Evolutionary conservation across 805 yeast species (phyloP), one percentile per base, ranked within the genome.

Genomic region (Candida namnaoensis): DNA sequence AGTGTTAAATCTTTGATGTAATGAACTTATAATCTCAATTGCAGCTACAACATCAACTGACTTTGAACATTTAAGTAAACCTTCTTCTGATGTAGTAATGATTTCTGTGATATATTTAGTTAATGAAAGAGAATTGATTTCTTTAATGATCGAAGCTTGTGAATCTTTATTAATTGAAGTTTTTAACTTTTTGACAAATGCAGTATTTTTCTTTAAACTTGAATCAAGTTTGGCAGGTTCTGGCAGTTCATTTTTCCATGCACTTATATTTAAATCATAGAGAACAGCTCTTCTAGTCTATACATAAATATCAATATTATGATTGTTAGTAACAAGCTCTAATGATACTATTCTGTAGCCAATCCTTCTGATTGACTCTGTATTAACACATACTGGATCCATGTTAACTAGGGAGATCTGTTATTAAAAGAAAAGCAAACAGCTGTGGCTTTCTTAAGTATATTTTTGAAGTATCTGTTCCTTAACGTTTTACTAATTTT

Each of bases 131-230:
- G 78, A 67, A 4, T 62, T 53, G 36, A 88, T 69, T 44, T 87
- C 95, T 41, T 76, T 73, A 34, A 86, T 44, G 2, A 84, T 59
- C 7, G 69, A 55, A 1, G 56, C 49, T 42, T 60, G 59, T 34
- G 70, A 69, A 7, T 81, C 90, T 34, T 69, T 70, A 34, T 65
- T 72, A 24, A 88, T 58, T 2, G 80, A 67, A 3, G 72, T 66
- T 47, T 80, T 72, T 40, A 88, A 55, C 50, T 82, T 82, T 56
- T 80, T 83, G 39, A 88, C 79, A 53, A 86, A 84, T 0, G 88
- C 82, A 4, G 87, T 77, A 55, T 90, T 86, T 57, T 82, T 85
- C 66, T 88, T 88, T 48, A 88, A 65, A 43, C 90, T 82, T 0
- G 95, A 67, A 55, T 88, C 96, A 9, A 79, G 58, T 9, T 50